Conservation (phyloP, 2,329 filamentous ascomycete genomes). For the Fusarium penzigii region DNA sequence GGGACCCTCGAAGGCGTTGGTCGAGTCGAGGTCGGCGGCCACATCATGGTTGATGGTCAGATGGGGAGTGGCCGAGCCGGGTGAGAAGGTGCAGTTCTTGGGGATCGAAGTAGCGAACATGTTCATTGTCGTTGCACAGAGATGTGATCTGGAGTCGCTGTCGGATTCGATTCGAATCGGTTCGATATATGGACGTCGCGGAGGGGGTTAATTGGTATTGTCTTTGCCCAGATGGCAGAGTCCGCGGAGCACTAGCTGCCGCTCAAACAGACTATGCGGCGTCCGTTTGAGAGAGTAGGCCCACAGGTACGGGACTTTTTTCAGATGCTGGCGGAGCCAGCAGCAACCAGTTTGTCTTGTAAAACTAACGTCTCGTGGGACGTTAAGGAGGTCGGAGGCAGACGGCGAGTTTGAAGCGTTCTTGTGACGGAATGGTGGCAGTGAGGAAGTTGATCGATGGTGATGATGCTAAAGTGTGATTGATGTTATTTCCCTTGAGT, state of each 20-base stretch:
- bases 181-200: slow-evolving; percentile 3
- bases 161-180: slow-evolving; percentile 6
- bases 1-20: slow-evolving; percentile 96
- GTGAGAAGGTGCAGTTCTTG: slow-evolving; percentile 78
- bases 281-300: slow-evolving; percentile 97
- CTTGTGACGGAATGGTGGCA: slow-evolving; percentile 86
- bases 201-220: slow-evolving; percentile 2
- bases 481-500: slow-evolving; percentile 33
- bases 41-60: slow-evolving; percentile 97
- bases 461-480: slow-evolving; percentile 24
- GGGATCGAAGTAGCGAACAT: slow-evolving; percentile 87
- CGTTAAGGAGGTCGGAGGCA: slow-evolving; percentile 92
- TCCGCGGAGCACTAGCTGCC: slow-evolving; percentile 95
- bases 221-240: slow-evolving; percentile 45
- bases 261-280: slow-evolving; percentile 94
- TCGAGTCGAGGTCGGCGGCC: slow-evolving; percentile 88
- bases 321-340: slow-evolving; percentile 85
- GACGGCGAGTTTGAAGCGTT: slow-evolving; percentile 80
- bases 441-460: slow-evolving; percentile 31
- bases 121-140: slow-evolving; percentile 11
- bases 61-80: slow-evolving; percentile 80
- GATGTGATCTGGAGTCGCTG: too few relatives aligned
- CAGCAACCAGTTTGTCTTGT: slow-evolving; percentile 57
- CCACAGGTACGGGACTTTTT: slow-evolving; percentile 68
- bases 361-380: slow-evolving; percentile 65